phyloP scores from a whole-genome alignment of 306 rosid species.

The Prunus salicina region DNA sequence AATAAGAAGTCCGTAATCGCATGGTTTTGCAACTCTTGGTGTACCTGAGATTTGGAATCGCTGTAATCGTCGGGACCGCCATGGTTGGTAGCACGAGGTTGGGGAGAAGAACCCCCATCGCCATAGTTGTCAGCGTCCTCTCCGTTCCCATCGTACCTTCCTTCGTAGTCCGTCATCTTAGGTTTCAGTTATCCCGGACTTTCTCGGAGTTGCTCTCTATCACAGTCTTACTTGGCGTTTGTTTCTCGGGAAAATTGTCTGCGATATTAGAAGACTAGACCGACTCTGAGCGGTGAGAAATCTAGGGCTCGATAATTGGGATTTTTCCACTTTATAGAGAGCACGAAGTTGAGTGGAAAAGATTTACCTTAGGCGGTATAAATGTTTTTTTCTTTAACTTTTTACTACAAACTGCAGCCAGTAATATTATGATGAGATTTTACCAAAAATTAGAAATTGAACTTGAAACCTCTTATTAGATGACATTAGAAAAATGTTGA shows the following conservation, averaged over 20 bases:
- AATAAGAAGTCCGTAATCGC: not conserved
- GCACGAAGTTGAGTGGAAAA: too few species aligned
- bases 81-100: conserved; percentile 38
- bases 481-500: too few species aligned
- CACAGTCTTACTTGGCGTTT: not conserved
- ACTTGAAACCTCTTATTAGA: too few species aligned
- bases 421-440: not conserved
- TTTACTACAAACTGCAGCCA: not conserved
- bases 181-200: not conserved
- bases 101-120: conserved; percentile 66
- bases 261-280: not conserved
- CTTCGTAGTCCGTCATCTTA: conserved; percentile 78
- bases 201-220: not conserved
- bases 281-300: not conserved
- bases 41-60: conserved; percentile 78
- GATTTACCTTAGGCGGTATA: not conserved
- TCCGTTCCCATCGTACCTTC: conserved; percentile 68
- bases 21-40: not conserved
- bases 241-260: not conserved
- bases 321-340: too few species aligned
- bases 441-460: not conserved
- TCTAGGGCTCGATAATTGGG: conserved; percentile 29
- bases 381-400: too few species aligned
- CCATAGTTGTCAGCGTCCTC: conserved; percentile 48
- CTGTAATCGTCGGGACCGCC: conserved; percentile 44